Evolutionary conservation across 768 basidiomycete species (phyloP).

Genomic region (Trametes elegans): DNA sequence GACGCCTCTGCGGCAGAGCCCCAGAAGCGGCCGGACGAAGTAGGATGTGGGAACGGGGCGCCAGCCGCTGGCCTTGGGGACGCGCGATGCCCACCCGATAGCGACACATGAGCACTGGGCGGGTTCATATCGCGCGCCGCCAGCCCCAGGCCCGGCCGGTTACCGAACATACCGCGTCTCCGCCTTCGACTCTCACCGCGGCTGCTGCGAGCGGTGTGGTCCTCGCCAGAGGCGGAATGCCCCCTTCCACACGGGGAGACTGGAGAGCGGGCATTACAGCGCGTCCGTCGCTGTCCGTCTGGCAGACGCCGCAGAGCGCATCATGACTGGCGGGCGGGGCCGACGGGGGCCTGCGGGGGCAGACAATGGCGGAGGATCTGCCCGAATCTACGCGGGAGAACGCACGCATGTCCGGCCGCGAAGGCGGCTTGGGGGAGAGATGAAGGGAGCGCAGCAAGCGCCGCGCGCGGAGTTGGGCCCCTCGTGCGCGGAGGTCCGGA

Average conservation of each 20-base stretch:
- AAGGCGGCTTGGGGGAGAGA: no score
- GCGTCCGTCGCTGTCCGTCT: neutral
- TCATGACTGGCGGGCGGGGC: neutral
- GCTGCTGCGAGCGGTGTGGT: neutral
- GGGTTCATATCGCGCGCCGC: neutral
- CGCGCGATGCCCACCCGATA: conserved; percentile 13
- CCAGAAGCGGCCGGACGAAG: conserved; percentile 13
- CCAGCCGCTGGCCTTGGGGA: neutral
- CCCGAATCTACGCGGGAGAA: conserved; percentile 4
- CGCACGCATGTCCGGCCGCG: neutral
- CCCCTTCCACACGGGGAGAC: neutral
- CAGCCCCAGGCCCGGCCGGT: conserved; percentile 1
- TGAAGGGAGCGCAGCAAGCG: neutral
- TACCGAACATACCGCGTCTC: neutral
- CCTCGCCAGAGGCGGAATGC: neutral
- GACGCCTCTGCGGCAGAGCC: neutral
- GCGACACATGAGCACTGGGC: conserved; percentile 3
- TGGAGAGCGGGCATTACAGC: neutral
- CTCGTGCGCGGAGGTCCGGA: conserved; percentile 1
- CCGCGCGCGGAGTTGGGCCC: neutral
- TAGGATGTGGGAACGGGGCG: conserved; percentile 11
- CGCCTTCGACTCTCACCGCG: neutral
- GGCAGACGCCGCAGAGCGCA: neutral
- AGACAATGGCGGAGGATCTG: neutral
- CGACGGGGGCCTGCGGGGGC: neutral